Evolutionary conservation across 441 rosid genomes (phyloP), one percentile per base, ranked within the genome.

Genomic region (Gossypium schwendimanii): DNA sequence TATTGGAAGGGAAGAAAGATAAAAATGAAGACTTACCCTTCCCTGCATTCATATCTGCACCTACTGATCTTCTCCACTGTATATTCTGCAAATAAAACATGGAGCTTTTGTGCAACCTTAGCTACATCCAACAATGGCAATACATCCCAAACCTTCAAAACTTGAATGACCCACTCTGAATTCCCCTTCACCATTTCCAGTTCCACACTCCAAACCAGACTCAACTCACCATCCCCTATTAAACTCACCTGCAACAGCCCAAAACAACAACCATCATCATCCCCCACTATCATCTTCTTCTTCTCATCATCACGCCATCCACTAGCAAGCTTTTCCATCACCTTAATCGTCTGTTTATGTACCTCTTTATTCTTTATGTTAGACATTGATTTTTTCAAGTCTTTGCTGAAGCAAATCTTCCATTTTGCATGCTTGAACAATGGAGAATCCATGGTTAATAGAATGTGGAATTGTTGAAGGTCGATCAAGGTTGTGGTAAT

Each of bases 321-420:
- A 44, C 63, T 69, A 2, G 88, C 77, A 72, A 84, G 71, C 70
- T 63, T 81, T 21, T 17, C 45, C 7, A 88, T 2, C 8, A 81
- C 44, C 21, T 49, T 63, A 47, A 69, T 18, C 17, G 76, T 64
- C 17, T 64, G 54, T 33, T 44, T 44, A 64, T 44, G 54, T 21
- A 14, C 8, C 53, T 64, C 69, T 45, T 49, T 63, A 11, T 36
- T 15, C 59, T 63, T 64, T 1, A 81, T 63, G 15, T 59, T 77
- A 58, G 10, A 17, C 3, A 85, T 72, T 33, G 81, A 81, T 39
- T 18, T 36, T 6, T 20, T 3, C 2, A 63, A 62, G 60, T 76
- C 65, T 10, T 77, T 65, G 28, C 86, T 50, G 58, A 85, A 79
- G 69, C 59, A 68, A 70, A 85, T 78, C 87, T 77, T 84, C 88